Base-by-base conservation (phyloP, 2,329 filamentous ascomycete species). In the Pseudogymnoascus sp. region DNA sequence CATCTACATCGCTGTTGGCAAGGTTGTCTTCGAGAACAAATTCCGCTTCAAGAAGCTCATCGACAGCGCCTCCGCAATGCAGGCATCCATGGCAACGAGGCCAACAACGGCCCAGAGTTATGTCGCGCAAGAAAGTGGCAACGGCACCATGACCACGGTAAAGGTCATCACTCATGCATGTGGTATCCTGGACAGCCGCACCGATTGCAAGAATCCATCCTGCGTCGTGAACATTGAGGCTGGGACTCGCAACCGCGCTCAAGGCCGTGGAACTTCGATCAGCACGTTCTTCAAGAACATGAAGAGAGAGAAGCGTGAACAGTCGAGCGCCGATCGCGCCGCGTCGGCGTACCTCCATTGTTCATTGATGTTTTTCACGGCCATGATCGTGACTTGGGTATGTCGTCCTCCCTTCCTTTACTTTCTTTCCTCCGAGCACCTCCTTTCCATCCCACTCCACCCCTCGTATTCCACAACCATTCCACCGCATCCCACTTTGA, bases 321-420 rank as follows among this genome's bases (percentile, higher is more conserved):
- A 14, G 12, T 25, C 25, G 6, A 30, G 14, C 25, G 63, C 83
- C n/a, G 85, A 81, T 69, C 85, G 79, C 34, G 86, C 86, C 2
- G 82, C 85, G 1, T 87, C 83, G 83, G 80, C 82, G 1, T 90
- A 90, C 69, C 82, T 86, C 62, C 88, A 88, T 67, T 87, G 86
- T 50, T 81, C 87, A 0, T 76, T 89, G 22, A 78, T 90, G 9
- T 89, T 90, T 77, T 90, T 90, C 73, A 78, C 84, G 0, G 86
- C 86, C 0, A 79, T 90, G 62, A 76, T 89, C 58, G 80, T 90
- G 25, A 89, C 87, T 5, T 90, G 87, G 87, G 43, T 50, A 28
- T 90, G 83, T 25, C 20, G 1, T 90, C 88, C 1, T 88, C 84
- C 30, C 79, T 87, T 60, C 93, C 94, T 70, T 81, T 12, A 81